Base-by-base conservation (phyloP, 768 basidiomycete species). In the Russula virescens region DNA sequence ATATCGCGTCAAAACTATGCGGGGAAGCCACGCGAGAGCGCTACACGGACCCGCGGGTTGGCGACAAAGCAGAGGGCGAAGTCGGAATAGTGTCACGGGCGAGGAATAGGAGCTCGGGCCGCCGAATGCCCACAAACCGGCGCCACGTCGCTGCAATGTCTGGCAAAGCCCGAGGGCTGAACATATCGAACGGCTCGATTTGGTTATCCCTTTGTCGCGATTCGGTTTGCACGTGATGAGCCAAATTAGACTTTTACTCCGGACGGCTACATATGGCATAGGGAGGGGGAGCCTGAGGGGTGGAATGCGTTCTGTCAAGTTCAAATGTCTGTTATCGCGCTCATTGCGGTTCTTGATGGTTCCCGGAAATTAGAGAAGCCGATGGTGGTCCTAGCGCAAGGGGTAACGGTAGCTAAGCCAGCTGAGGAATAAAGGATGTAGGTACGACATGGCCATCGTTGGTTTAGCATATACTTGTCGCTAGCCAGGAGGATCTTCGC, bases 201-300 rank as follows among this genome's bases (percentile, higher is more conserved):
- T 58, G 62, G 62, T 2, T 16, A 54, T 63, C 62, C 62, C 57
- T 58, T 63, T 63, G 62, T 63, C 62, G 11, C 28, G 19, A 8
- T 23, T 52, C n/a, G 38, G 43, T 16, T n/a, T 1, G n/a, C 62
- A 48, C 62, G 62, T 63, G 62, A 38, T 11, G 31, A 10, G 16
- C 51, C 42, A 63, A 31, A 53, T 63, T 63, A 63, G 62, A 43
- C 56, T 58, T 58, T 59, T 63, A 21, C 45, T 57, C 45, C n/a
- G 50, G 43, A 2, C 2, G 23, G 6, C 38, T 49, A 16, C 5
- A 51, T 57, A 35, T 51, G 50, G 55, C n/a, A 9, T 45, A 46
- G 51, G 45, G 21, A 14, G 55, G 6, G 51, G 45, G 40, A 3
- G 19, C n/a, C n/a, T n/a, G 9, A 31, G 31, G 31, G 31, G 31